Percentiles rank a stretch among this genome's conserved stretches.
phyloP scores from a whole-genome alignment of 768 basidiomycete genomes.

The Calocera cornea region DNA sequence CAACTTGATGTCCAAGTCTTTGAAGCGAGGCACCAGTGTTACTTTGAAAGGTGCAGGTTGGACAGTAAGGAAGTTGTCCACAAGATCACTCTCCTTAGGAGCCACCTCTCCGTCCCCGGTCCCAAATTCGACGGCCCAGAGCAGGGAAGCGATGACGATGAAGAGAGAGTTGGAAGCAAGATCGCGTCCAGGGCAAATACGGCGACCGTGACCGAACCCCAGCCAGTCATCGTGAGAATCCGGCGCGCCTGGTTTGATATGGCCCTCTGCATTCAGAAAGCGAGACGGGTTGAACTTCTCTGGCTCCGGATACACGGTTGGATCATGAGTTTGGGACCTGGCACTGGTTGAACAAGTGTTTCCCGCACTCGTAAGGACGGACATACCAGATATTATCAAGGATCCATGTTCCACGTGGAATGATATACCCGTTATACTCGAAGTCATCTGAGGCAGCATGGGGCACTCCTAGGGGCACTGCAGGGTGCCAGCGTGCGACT shows the following conservation, averaged over 20 bases:
- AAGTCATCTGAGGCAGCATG: constrained; percentile 30
- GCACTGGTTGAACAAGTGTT: background rate
- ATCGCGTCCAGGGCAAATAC: constrained; percentile 9
- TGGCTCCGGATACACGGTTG: background rate
- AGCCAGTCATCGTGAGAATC: background rate
- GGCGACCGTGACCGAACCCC: constrained; percentile 9
- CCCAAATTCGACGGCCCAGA: constrained; percentile 10
- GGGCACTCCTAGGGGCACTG: constrained; percentile 29
- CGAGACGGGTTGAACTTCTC: background rate
- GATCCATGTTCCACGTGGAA: background rate
- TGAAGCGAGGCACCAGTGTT: background rate
- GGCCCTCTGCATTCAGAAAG: background rate
- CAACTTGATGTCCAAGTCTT: background rate
- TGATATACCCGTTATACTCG: background rate
- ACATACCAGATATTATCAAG: background rate
- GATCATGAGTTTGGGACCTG: background rate
- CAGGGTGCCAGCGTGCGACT: constrained; percentile 17
- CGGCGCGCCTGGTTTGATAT: background rate
- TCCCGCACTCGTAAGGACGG: background rate
- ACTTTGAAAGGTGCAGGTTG: background rate
- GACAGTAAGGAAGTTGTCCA: background rate
- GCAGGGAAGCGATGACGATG: constrained; percentile 6
- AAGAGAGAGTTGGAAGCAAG: constrained; percentile 4
- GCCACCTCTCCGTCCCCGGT: background rate
- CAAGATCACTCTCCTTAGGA: background rate